These are phyloP conservation scores for Carex scoparia DNA, from an alignment of 176 grass and related monocot species.

Conservation along the genomic window DNA sequence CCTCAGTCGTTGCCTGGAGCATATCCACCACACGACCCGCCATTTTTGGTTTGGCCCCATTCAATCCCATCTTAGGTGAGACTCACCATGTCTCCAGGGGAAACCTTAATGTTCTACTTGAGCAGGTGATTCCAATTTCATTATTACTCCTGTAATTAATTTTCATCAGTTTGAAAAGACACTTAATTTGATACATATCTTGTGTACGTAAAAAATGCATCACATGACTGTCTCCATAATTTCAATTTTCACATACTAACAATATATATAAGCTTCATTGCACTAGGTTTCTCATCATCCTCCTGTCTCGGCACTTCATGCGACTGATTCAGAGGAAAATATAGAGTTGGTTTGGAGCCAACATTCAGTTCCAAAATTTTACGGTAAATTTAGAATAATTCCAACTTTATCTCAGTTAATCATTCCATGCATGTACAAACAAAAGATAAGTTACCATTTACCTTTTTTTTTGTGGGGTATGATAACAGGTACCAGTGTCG, in stretches of 20 bases:
- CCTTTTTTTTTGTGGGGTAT: not conserved
- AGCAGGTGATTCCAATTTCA: slow-evolving; percentile 44
- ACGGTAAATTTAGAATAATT: slow-evolving; percentile 33
- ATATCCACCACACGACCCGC: slow-evolving; percentile 81
- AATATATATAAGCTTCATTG: not conserved
- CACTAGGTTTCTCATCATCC: slow-evolving; percentile 74
- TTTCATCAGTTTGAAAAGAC: not conserved
- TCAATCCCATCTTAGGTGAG: slow-evolving; percentile 91
- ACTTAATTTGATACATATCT: not conserved
- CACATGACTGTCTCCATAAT: not conserved
- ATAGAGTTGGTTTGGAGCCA: slow-evolving; percentile 76
- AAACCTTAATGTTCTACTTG: slow-evolving; percentile 68
- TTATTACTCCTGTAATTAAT: not conserved
- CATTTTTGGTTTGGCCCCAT: slow-evolving; percentile 85
- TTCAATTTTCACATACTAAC: not conserved
- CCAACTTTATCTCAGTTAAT: not conserved
- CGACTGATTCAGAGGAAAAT: slow-evolving; percentile 37
- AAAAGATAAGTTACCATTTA: not conserved
- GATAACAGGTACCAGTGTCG: slow-evolving; percentile 49
- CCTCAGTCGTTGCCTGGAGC: slow-evolving; percentile 67
- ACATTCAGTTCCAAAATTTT: slow-evolving; percentile 49
- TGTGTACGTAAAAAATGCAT: not conserved
- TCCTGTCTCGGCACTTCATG: slow-evolving; percentile 66
- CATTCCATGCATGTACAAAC: slow-evolving; percentile 3
- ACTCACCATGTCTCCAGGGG: slow-evolving; percentile 79